These are phyloP conservation scores for Monosporascus cannonballus DNA, from an alignment of 2,329 filamentous ascomycete genomes.

Conservation along the genomic window DNA sequence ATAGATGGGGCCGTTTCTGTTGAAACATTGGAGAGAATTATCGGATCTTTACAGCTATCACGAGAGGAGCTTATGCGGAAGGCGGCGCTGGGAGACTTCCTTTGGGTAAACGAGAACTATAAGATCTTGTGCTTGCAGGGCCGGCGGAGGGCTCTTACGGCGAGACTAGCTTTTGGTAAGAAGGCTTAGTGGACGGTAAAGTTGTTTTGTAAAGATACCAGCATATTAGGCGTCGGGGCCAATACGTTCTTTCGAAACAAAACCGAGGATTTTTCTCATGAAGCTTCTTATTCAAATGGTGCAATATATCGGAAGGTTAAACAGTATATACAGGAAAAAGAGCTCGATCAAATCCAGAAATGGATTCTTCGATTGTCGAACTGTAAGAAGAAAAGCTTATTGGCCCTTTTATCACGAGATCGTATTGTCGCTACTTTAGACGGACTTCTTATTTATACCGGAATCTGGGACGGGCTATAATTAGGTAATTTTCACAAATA, in stretches of 20 bases:
- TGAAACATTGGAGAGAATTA: too few relatives aligned
- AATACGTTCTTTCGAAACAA: neutral
- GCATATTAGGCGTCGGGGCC: neutral
- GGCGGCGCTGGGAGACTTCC: too few relatives aligned
- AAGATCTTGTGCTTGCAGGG: neutral
- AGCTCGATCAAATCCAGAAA: neutral
- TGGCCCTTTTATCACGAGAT: neutral
- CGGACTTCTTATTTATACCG: neutral
- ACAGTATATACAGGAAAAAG: neutral
- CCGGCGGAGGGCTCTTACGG: neutral
- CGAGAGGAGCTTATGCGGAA: too few relatives aligned
- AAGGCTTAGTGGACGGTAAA: conserved; percentile 1
- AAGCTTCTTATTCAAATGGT: neutral
- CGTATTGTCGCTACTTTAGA: neutral
- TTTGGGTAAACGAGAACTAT: too few relatives aligned
- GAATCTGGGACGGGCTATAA: conserved; percentile 2
- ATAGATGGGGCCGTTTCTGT: too few relatives aligned
- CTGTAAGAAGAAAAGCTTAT: conserved; percentile 1
- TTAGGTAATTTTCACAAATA: conserved; percentile 2
- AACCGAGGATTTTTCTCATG: neutral
- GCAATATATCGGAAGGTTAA: neutral
- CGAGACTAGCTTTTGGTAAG: neutral
- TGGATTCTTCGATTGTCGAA: neutral
- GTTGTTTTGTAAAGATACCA: neutral
- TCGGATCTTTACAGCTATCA: too few relatives aligned